phyloP scores from a whole-genome alignment of 2,329 filamentous ascomycete species.

The Helminthosporium solani region DNA sequence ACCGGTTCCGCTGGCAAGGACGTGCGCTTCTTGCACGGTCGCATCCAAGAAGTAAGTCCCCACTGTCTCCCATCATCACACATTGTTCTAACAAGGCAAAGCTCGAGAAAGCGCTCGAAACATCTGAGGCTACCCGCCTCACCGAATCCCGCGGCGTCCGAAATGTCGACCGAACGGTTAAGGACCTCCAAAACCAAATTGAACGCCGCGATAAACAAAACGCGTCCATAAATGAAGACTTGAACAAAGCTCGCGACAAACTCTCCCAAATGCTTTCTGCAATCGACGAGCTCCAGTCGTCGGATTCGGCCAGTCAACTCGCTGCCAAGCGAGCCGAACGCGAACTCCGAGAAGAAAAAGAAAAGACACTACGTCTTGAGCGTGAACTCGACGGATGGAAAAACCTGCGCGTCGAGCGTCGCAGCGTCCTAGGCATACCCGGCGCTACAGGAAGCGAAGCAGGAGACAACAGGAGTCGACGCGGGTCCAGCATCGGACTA shows the following conservation, averaged over 20 bases:
- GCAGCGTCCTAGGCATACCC: constrained; percentile 38
- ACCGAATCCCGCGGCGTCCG: constrained; percentile 84
- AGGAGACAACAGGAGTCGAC: constrained; percentile 44
- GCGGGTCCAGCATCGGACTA: constrained; percentile 47
- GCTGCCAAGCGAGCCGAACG: constrained; percentile 82
- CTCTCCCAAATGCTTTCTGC: constrained; percentile 83
- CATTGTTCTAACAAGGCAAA: constrained; percentile 43
- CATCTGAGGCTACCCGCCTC: constrained; percentile 74
- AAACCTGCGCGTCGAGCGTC: constrained; percentile 63
- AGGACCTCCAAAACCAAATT: constrained; percentile 88
- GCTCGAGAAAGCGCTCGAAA: constrained; percentile 85
- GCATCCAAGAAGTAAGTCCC: constrained; percentile 83
- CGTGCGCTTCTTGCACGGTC: constrained; percentile 89
- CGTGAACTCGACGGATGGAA: constrained; percentile 85
- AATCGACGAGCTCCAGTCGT: constrained; percentile 91
- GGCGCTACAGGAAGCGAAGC: constrained; percentile 45
- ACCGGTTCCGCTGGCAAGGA: constrained; percentile 85
- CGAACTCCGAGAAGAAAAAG: constrained; percentile 83
- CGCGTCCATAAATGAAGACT: constrained; percentile 75
- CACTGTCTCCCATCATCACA: background rate
- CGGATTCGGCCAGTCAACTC: constrained; percentile 79
- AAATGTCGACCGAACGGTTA: constrained; percentile 90
- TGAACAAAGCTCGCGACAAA: constrained; percentile 84
- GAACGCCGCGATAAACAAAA: constrained; percentile 91
- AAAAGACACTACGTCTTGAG: constrained; percentile 79